A percentile compares a stretch with the other conserved stretches of the same genome.
phyloP scores from a whole-genome alignment of 2,329 filamentous ascomycete genomes.

The Curvularia eragrostidis region DNA sequence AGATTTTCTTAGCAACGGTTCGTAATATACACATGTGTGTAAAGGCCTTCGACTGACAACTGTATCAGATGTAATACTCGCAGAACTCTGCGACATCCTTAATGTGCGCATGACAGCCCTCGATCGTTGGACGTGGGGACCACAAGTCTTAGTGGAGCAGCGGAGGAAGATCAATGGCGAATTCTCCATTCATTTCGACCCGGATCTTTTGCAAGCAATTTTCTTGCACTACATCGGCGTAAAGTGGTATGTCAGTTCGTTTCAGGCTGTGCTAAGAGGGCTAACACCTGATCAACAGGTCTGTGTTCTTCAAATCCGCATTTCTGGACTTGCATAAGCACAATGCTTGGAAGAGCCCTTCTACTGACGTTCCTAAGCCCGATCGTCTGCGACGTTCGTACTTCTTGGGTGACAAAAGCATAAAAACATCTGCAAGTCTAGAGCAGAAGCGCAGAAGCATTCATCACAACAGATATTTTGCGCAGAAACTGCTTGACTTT shows the following conservation, averaged over 20 bases:
- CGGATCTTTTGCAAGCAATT: slow-evolving; percentile 43
- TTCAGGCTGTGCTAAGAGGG: neutral
- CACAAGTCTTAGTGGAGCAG: slow-evolving; percentile 38
- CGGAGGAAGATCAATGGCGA: slow-evolving; percentile 38
- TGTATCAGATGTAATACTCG: slow-evolving; percentile 32
- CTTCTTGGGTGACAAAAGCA: slow-evolving; percentile 30
- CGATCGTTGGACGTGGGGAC: slow-evolving; percentile 40
- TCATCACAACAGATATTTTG: slow-evolving; percentile 34
- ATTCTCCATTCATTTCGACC: slow-evolving; percentile 41
- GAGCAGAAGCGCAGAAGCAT: slow-evolving; percentile 28
- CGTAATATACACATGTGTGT: neutral
- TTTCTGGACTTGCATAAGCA: slow-evolving; percentile 29
- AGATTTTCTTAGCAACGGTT: slow-evolving; percentile 41
- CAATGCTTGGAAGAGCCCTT: slow-evolving; percentile 31
- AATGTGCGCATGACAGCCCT: slow-evolving; percentile 41
- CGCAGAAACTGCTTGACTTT: slow-evolving; percentile 35
- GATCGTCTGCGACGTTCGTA: slow-evolving; percentile 34
- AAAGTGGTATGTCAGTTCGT: slow-evolving; percentile 23
- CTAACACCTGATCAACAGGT: slow-evolving; percentile 11
- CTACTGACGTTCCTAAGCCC: slow-evolving; percentile 22
- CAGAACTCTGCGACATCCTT: slow-evolving; percentile 42
- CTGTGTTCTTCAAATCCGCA: slow-evolving; percentile 39
- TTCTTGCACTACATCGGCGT: slow-evolving; percentile 44
- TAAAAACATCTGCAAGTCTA: slow-evolving; percentile 13
- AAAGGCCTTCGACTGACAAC: neutral